Percentiles rank a stretch among this genome's conserved stretches.
Evolutionary conservation across 1,284 basidiomycete genomes (phyloP).

Genomic region (Ceratobasidium sp.): DNA sequence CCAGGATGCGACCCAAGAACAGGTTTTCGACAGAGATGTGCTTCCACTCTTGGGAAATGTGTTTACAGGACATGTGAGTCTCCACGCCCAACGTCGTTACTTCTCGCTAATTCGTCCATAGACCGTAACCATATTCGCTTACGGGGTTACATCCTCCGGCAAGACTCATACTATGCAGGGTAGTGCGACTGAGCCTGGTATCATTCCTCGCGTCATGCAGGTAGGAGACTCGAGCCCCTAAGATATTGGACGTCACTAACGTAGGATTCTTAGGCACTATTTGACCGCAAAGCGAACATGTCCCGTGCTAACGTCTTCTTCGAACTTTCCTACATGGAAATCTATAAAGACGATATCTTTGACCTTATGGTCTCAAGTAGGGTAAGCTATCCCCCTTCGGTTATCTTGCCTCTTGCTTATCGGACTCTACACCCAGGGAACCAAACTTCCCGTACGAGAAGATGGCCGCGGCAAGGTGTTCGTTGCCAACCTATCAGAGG

Average conservation of each 20-base stretch:
- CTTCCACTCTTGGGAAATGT: conserved; percentile 74
- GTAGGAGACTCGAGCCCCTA: conserved; percentile 54
- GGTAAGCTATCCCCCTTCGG: conserved; percentile 56
- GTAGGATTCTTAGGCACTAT: conserved; percentile 49
- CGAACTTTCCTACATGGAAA: conserved; percentile 81
- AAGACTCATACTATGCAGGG: conserved; percentile 91
- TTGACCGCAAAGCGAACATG: conserved; percentile 46
- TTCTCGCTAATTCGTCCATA: conserved; percentile 49
- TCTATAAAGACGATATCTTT: conserved; percentile 87
- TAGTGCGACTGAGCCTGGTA: conserved; percentile 69
- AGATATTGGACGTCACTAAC: conserved; percentile 30
- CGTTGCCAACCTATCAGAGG: conserved; percentile 73
- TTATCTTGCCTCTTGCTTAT: conserved; percentile 33
- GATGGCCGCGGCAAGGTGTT: conserved; percentile 79
- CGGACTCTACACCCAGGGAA: conserved; percentile 61
- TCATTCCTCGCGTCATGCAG: conserved; percentile 79
- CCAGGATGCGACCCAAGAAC: conserved; percentile 69
- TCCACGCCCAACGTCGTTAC: background rate
- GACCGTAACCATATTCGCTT: conserved; percentile 84
- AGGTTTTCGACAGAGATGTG: conserved; percentile 76
- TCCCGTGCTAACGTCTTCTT: conserved; percentile 54
- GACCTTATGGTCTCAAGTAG: conserved; percentile 77
- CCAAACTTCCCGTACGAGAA: conserved; percentile 82
- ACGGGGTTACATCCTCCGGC: conserved; percentile 83
- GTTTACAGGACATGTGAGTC: conserved; percentile 71